Percentiles rank a stretch among this genome's conserved stretches.
These are phyloP conservation scores for Erythrophleum fordii DNA, from an alignment of 306 rosid genomes.

Conservation along the genomic window DNA sequence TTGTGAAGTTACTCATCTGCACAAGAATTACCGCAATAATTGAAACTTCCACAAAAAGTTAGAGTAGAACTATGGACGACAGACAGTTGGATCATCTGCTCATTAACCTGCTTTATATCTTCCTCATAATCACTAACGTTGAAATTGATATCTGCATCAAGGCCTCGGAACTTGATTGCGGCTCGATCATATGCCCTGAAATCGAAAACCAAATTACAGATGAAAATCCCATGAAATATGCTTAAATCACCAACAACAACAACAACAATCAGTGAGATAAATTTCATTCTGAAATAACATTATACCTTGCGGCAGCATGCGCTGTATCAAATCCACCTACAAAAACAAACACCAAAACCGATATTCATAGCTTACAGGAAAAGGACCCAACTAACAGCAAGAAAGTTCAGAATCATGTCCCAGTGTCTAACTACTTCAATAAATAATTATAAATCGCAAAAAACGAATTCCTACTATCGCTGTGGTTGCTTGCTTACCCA, in stretches of 20 bases:
- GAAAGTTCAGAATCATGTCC: not conserved
- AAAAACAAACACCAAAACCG: not conserved
- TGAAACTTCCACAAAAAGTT: not conserved
- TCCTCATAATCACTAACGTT: conserved; percentile 76
- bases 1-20: conserved; percentile 79
- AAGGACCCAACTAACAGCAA: not conserved
- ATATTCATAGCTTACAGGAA: not conserved
- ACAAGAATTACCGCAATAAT: conserved; percentile 11
- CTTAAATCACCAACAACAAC: not conserved
- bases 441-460: not conserved
- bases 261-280: conserved; percentile 2
- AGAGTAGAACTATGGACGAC: not conserved
- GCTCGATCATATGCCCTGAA: conserved; percentile 95
- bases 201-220: conserved; percentile 23
- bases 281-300: not conserved
- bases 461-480: conserved; percentile 19
- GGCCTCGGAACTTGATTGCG: conserved; percentile 89
- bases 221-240: not conserved
- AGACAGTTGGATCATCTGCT: not conserved
- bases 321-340: conserved; percentile 95
- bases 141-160: conserved; percentile 92
- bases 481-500: conserved; percentile 58
- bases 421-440: not conserved
- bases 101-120: conserved; percentile 75
- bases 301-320: conserved; percentile 88